Evolutionary conservation across 106 monocot species (phyloP).

Genomic region (Allium cepa): DNA sequence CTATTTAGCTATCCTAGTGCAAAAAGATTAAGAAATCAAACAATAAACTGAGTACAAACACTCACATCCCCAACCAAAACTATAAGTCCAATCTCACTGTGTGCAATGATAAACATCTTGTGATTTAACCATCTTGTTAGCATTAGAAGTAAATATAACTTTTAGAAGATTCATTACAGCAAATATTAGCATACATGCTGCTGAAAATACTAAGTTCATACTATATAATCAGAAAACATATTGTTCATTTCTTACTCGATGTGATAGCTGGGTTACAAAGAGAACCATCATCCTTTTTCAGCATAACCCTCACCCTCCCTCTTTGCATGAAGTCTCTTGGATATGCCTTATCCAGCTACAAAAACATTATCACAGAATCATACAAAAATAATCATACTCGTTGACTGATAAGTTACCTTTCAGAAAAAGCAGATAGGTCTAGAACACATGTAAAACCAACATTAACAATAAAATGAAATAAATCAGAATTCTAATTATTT

Average conservation of each 20-base stretch:
- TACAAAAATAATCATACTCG: neutral
- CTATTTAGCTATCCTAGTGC: no score
- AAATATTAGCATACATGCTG: no score
- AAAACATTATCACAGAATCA: neutral
- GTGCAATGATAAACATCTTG: no score
- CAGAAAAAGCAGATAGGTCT: neutral
- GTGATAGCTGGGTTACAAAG: constrained; percentile 50
- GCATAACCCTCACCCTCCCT: constrained; percentile 77
- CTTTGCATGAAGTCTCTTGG: constrained; percentile 92
- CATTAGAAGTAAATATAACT: no score
- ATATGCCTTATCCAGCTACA: constrained; percentile 83
- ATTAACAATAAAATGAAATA: neutral
- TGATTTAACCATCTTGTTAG: no score
- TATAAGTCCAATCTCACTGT: no score
- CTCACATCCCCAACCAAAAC: no score
- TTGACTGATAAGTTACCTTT: neutral
- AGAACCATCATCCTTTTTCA: constrained; percentile 78
- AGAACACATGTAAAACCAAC: no score
- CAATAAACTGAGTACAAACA: no score
- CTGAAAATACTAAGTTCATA: neutral
- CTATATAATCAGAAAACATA: neutral
- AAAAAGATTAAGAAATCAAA: no score
- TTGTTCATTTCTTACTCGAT: constrained; percentile 47
- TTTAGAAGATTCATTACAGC: no score
- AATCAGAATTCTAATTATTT: neutral